phyloP scores from a whole-genome alignment of 2,329 filamentous ascomycete genomes.

The Neopestalotiopsis sp. region DNA sequence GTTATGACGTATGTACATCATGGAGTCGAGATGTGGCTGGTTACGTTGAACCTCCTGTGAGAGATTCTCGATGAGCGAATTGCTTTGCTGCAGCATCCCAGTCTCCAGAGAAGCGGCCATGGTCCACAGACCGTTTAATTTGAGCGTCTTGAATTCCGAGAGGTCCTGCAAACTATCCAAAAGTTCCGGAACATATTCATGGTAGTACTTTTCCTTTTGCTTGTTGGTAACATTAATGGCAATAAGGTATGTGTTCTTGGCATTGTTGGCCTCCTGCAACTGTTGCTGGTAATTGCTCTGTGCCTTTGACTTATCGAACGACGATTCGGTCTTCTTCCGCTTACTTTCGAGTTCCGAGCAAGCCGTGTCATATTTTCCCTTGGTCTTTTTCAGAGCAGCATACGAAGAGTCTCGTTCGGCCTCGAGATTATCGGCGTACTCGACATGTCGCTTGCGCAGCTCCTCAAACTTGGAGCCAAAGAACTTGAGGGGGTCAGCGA shows the following conservation, averaged over 20 bases:
- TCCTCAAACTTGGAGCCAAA: slow-evolving; percentile 83
- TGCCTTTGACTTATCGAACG: slow-evolving; percentile 94
- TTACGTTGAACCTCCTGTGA: slow-evolving; percentile 85
- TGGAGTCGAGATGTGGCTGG: slow-evolving; percentile 85
- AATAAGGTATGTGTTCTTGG: slow-evolving; percentile 98
- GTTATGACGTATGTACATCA: slow-evolving; percentile 98
- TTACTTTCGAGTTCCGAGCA: slow-evolving; percentile 95
- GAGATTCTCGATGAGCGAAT: slow-evolving; percentile 73
- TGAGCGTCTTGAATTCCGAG: slow-evolving; percentile 83
- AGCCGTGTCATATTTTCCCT: slow-evolving; percentile 88
- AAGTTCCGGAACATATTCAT: slow-evolving; percentile 93
- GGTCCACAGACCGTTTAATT: slow-evolving; percentile 86
- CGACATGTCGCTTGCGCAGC: slow-evolving; percentile 85
- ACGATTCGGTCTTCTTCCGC: slow-evolving; percentile 91
- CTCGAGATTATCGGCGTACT: slow-evolving; percentile 87
- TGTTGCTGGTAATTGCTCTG: slow-evolving; percentile 93
- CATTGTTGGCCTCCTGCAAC: slow-evolving; percentile 92
- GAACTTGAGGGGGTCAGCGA: slow-evolving; percentile 86
- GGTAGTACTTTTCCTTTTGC: slow-evolving; percentile 96
- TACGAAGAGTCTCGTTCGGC: slow-evolving; percentile 87
- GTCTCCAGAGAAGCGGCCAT: slow-evolving; percentile 80
- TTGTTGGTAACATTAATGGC: slow-evolving; percentile 96
- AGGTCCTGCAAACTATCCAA: slow-evolving; percentile 94
- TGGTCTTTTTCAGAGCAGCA: slow-evolving; percentile 84
- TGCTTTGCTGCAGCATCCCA: slow-evolving; percentile 77